Conservation (phyloP, 2,329 filamentous ascomycete species). For the Aspergillus japonicus region DNA sequence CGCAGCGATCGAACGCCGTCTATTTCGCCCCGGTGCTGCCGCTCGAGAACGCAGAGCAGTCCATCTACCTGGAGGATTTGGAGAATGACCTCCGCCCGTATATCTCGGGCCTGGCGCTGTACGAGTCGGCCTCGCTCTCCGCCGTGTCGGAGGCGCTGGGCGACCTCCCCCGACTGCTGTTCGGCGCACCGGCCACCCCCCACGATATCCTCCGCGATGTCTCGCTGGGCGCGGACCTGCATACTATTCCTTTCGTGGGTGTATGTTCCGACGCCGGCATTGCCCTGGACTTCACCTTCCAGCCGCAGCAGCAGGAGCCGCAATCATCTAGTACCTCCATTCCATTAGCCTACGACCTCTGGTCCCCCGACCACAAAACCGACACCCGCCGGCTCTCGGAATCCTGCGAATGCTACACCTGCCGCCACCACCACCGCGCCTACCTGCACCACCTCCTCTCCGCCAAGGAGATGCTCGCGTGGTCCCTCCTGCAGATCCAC, state of each 20-base stretch:
- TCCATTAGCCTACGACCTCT: conserved; percentile 73
- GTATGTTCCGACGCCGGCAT: conserved; percentile 78
- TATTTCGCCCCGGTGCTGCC: conserved; percentile 69
- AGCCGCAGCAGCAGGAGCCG: conserved; percentile 7
- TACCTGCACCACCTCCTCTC: conserved; percentile 84
- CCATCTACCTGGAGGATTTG: conserved; percentile 74
- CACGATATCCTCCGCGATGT: conserved; percentile 76
- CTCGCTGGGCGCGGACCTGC: conserved; percentile 73
- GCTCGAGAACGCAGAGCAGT: conserved; percentile 71
- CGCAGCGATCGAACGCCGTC: conserved; percentile 44
- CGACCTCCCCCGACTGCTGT: conserved; percentile 69
- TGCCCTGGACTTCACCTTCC: conserved; percentile 70
- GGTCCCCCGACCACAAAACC: conserved; percentile 60
- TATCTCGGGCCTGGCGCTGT: conserved; percentile 72
- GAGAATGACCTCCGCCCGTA: conserved; percentile 59
- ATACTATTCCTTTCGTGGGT: conserved; percentile 74
- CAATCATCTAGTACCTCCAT: conserved; percentile 34
- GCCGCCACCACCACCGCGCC: conserved; percentile 77
- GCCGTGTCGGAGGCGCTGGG: conserved; percentile 63
- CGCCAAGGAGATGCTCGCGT: conserved; percentile 95
- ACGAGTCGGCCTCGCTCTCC: conserved; percentile 68
- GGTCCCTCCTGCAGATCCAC: conserved; percentile 89
- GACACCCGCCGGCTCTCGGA: conserved; percentile 62
- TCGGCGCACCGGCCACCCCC: conserved; percentile 68
- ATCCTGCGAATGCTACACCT: conserved; percentile 78